Conservation (phyloP, 2,329 filamentous ascomycete species). For the Fusarium tanahbumbuense region DNA sequence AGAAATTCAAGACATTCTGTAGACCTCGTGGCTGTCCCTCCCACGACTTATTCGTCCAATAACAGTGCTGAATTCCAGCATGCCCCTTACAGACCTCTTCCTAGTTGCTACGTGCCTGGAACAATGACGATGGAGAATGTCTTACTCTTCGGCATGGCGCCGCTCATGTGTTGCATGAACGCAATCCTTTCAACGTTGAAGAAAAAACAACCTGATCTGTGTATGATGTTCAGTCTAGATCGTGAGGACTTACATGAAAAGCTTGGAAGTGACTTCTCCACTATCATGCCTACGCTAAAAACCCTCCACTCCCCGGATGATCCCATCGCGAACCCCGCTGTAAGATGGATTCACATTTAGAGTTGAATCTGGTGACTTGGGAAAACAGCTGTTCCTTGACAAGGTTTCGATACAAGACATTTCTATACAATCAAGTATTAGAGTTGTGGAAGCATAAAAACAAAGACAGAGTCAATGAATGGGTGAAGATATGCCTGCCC, state of each 20-base stretch:
- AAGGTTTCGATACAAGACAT: background rate
- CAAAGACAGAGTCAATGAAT: background rate
- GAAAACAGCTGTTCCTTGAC: background rate
- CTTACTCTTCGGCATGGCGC: constrained; percentile 12
- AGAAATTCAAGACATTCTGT: background rate
- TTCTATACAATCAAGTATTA: rapidly evolving
- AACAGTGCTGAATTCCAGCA: constrained; percentile 24
- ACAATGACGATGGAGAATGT: constrained; percentile 15
- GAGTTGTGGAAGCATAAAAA: background rate
- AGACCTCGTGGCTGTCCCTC: constrained; percentile 28
- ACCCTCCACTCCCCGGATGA: constrained; percentile 18
- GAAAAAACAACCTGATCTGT: background rate
- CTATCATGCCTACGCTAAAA: background rate
- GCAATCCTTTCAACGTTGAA: background rate
- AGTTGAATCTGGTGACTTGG: constrained; percentile 16
- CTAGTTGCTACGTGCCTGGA: constrained; percentile 29
- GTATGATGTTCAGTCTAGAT: background rate
- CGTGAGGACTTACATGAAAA: background rate
- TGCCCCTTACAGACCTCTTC: constrained; percentile 28
- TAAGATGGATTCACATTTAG: background rate
- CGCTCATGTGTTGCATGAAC: constrained; percentile 30
- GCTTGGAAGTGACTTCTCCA: constrained; percentile 14
- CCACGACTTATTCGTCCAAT: constrained; percentile 22
- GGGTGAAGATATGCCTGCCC: background rate
- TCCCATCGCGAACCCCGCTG: constrained; percentile 28